phyloP scores from a whole-genome alignment of 2,329 filamentous ascomycete species.

The Paraphoma chrysanthemicola region DNA sequence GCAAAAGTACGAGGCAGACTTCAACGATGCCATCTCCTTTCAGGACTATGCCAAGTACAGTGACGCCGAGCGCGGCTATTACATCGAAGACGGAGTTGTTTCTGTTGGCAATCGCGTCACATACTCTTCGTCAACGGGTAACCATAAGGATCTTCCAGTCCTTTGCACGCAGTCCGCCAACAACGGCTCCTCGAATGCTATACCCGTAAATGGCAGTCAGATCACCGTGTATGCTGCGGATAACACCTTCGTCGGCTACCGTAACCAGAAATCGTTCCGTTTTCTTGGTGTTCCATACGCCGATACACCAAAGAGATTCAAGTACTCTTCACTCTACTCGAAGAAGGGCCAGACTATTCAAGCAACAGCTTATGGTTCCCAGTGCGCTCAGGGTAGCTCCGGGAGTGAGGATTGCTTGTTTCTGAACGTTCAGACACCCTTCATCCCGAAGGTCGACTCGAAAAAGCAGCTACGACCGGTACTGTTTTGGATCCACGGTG shows the following conservation, averaged over 20 bases:
- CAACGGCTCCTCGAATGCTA: constrained; percentile 40
- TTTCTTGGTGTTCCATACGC: constrained; percentile 58
- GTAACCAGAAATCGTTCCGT: constrained; percentile 59
- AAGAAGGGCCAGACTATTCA: constrained; percentile 54
- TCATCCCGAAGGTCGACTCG: constrained; percentile 46
- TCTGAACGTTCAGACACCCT: constrained; percentile 56
- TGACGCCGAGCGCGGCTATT: constrained; percentile 49
- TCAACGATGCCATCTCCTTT: constrained; percentile 55
- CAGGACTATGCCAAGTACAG: constrained; percentile 51
- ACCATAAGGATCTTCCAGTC: constrained; percentile 50
- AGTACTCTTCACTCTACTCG: constrained; percentile 57
- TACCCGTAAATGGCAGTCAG: constrained; percentile 33
- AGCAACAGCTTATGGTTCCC: constrained; percentile 54
- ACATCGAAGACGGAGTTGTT: constrained; percentile 52
- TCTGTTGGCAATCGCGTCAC: constrained; percentile 44
- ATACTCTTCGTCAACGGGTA: constrained; percentile 37
- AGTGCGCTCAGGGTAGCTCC: constrained; percentile 52
- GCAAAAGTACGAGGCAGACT: constrained; percentile 54
- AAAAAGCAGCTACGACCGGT: constrained; percentile 55
- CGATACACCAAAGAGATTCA: constrained; percentile 51
- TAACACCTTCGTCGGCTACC: constrained; percentile 58
- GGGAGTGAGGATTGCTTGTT: constrained; percentile 58
- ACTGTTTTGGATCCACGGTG: constrained; percentile 62
- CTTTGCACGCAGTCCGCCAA: constrained; percentile 59
- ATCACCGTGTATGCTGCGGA: constrained; percentile 50